These are phyloP conservation scores for Mediolabrus comicus DNA, from an alignment of 108 stramenopile species.

Conservation along the genomic window DNA sequence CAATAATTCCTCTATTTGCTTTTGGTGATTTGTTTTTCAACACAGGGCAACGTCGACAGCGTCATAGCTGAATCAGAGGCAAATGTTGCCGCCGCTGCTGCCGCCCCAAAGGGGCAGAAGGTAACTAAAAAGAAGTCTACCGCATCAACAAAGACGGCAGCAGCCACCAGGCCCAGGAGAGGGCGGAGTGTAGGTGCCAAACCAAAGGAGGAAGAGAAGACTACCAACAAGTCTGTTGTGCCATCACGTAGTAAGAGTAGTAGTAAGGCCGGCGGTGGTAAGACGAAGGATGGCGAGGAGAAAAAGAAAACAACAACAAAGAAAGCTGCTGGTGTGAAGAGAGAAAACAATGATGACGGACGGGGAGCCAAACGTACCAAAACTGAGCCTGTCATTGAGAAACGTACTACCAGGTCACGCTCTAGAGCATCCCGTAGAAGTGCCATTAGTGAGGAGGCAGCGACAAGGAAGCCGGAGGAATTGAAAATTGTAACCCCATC, in stretches of 20 bases:
- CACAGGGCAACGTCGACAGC: slow-evolving; percentile 37
- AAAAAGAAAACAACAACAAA: slow-evolving; percentile 6
- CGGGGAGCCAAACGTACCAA: not conserved
- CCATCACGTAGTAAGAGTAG: too few species aligned
- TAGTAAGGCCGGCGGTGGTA: slow-evolving; percentile 1
- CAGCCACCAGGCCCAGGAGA: slow-evolving; percentile 1
- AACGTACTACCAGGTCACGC: not conserved
- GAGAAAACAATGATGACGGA: not conserved
- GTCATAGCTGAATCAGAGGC: not conserved
- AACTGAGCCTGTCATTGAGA: not conserved
- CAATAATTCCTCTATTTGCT: not conserved
- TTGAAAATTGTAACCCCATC: slow-evolving; percentile 9
- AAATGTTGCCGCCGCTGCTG: not conserved
- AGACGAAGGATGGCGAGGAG: not conserved
- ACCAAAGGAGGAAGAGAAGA: not conserved
- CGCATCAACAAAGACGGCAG: not conserved
- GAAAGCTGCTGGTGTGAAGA: not conserved
- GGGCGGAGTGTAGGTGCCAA: not conserved
- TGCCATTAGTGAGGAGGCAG: not conserved
- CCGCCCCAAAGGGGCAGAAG: slow-evolving; percentile 4
- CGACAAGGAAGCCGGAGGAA: not conserved
- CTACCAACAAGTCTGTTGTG: too few species aligned
- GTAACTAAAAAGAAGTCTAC: not conserved
- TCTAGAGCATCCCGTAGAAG: not conserved
- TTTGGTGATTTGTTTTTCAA: not conserved